Evolutionary conservation across 192 early-diverging fungal species (phyloP).

Genomic region (Funneliformis mosseae): DNA sequence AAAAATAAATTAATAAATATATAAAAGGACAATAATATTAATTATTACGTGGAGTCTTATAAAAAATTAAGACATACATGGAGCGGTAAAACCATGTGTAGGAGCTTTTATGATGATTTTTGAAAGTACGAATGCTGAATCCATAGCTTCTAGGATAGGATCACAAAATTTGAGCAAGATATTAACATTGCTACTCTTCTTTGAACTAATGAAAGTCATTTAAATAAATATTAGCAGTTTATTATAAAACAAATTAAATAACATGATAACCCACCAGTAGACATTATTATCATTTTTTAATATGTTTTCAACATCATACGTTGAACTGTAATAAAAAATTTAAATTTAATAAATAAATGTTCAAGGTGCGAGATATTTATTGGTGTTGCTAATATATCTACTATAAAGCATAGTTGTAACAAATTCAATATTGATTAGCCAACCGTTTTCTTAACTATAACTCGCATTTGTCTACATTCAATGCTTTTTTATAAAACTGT

Average conservation of each 20-base stretch:
- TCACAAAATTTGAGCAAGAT: constrained; percentile 40
- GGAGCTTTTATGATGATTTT: constrained; percentile 52
- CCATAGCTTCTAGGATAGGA: constrained; percentile 19
- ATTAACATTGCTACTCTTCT: constrained; percentile 44
- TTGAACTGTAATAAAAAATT: constrained; percentile 4
- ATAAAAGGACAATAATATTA: background rate
- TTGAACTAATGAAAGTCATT: constrained; percentile 32
- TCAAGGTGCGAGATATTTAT: background rate
- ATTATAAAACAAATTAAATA: background rate
- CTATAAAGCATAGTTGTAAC: background rate
- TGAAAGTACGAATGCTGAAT: constrained; percentile 45
- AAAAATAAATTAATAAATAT: background rate
- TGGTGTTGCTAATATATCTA: background rate
- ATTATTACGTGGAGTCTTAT: background rate
- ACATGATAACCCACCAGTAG: constrained; percentile 43
- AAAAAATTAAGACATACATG: constrained; percentile 39
- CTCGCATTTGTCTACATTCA: too few relatives aligned
- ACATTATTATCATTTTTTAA: constrained; percentile 48
- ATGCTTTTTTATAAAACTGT: too few relatives aligned
- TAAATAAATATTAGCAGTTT: background rate
- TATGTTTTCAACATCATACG: constrained; percentile 50
- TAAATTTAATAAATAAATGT: background rate
- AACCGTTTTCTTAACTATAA: too few relatives aligned
- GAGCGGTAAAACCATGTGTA: constrained; percentile 55
- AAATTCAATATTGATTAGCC: too few relatives aligned